Evolutionary conservation across 805 yeast genomes (phyloP).

Genomic region (Candida quercuum): DNA sequence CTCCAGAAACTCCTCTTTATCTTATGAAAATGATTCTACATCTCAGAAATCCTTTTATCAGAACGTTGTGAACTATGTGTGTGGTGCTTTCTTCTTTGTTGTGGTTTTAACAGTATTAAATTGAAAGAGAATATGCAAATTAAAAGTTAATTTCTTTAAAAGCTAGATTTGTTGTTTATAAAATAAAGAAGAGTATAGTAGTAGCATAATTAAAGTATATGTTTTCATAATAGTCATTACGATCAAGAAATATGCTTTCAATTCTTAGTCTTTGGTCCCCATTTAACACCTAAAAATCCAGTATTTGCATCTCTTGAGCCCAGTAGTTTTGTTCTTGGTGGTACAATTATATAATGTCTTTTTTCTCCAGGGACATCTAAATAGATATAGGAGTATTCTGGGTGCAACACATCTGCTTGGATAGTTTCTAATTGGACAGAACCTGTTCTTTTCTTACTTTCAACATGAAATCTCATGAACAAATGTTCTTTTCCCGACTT

Average conservation of each 20-base stretch:
- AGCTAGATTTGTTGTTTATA: neutral
- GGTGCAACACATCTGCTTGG: slow-evolving; percentile 55
- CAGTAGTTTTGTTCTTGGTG: slow-evolving; percentile 43
- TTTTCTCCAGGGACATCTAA: slow-evolving; percentile 69
- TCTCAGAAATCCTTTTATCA: slow-evolving; percentile 6
- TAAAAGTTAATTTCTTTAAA: slow-evolving; percentile 14
- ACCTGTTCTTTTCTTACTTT: slow-evolving; percentile 60
- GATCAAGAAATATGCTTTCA: too few relatives aligned
- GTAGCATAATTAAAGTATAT: too few relatives aligned
- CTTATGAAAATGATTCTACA: slow-evolving; percentile 1
- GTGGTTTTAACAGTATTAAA: slow-evolving; percentile 1
- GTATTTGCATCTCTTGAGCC: slow-evolving; percentile 31
- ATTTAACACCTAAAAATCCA: slow-evolving; percentile 76
- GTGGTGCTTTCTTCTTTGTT: slow-evolving; percentile 6
- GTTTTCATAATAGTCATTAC: neutral
- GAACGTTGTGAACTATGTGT: slow-evolving; percentile 4
- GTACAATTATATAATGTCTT: slow-evolving; percentile 65
- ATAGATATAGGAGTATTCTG: slow-evolving; percentile 67
- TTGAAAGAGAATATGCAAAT: neutral
- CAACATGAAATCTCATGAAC: slow-evolving; percentile 82
- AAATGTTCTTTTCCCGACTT: slow-evolving; percentile 76
- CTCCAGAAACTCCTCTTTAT: neutral
- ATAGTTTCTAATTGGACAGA: slow-evolving; percentile 77
- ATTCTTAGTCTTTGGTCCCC: slow-evolving; percentile 74
- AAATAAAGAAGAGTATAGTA: neutral